Evolutionary conservation across 1,139 yeast species (phyloP), one percentile per base, ranked within the genome.

Genomic region (Pichia sp.): DNA sequence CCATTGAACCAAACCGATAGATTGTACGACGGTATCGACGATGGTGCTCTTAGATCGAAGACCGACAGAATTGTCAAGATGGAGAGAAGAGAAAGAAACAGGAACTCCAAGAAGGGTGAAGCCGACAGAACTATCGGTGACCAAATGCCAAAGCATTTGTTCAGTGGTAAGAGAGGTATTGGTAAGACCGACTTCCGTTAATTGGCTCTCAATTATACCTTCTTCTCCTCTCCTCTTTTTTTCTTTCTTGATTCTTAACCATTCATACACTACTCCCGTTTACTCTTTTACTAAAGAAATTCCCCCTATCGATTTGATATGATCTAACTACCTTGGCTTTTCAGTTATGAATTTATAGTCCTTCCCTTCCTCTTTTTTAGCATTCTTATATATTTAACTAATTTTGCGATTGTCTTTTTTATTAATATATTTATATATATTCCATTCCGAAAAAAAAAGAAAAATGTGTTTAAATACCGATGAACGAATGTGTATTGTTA

Each of bases 141-240:
- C 56, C 76, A 88, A 61, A 73, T 90, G 75, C 97, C 97, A 61
- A 92, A 91, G 78, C 99, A 93, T 76, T 79, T 93, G 79, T 88
- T 86, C 77, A 77, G 92, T 68, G 99, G 99, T 75, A 93, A 95
- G 81, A 85, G 97, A 77, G 93, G 96, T 77, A 83, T 83, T 70
- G 96, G 97, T 71, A 85, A 86, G 68, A 87, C 88, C 62, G 93
- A 86, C 72, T 78, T 81, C 72, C 84, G 90, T 75, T 83, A 75
- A 66, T 16, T 17, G 36, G 14, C 44, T 33, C 8, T 20, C 16
- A 10, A n/a, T 27, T 36, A 4, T 29, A 16, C n/a, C 10, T 38
- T 17, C 33, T 40, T 36, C 40, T 6, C 16, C 20, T 27, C 40
- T 16, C n/a, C 2, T 42, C 29, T 47, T 24, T 24, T 30, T 46